Conservation (phyloP, 768 basidiomycete genomes). For the Tricholoma sp. region DNA sequence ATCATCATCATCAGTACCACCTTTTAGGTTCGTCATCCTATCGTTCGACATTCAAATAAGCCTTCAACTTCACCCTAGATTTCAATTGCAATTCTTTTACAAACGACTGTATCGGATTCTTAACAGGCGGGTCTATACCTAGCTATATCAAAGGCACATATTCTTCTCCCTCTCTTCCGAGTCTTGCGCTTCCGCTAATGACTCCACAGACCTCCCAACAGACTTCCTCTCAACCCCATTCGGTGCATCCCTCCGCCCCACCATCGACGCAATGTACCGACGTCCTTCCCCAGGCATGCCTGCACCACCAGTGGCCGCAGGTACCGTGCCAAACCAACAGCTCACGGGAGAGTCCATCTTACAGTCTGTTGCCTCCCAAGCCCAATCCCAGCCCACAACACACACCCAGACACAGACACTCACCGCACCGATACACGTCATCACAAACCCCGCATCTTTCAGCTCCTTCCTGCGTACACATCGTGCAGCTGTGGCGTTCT, state of each 20-base stretch:
- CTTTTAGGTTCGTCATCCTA: conserved; percentile 53
- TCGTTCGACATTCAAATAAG: not conserved
- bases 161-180: not conserved
- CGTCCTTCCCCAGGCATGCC: conserved; percentile 45
- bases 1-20: conserved; percentile 55
- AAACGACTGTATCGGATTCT: conserved; percentile 79
- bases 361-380: conserved; percentile 52
- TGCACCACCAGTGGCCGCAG: conserved; percentile 21
- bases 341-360: conserved; percentile 49
- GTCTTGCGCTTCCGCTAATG: not conserved
- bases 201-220: conserved; percentile 58
- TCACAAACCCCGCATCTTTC: conserved; percentile 74
- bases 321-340: conserved; percentile 32
- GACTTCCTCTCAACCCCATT: conserved; percentile 90
- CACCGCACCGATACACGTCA: conserved; percentile 60
- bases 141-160: conserved; percentile 70
- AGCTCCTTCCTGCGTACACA: conserved; percentile 58
- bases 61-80: conserved; percentile 35
- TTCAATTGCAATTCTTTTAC: conserved; percentile 97
- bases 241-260: conserved; percentile 79
- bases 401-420: conserved; percentile 54
- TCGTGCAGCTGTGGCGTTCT: conserved; percentile 73
- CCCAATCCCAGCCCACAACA: conserved; percentile 31
- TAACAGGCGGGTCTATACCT: conserved; percentile 82
- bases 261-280: conserved; percentile 86